Evolutionary conservation across 768 basidiomycete genomes (phyloP), one percentile per base, ranked within the genome.

Genomic region (Mycena filopes): DNA sequence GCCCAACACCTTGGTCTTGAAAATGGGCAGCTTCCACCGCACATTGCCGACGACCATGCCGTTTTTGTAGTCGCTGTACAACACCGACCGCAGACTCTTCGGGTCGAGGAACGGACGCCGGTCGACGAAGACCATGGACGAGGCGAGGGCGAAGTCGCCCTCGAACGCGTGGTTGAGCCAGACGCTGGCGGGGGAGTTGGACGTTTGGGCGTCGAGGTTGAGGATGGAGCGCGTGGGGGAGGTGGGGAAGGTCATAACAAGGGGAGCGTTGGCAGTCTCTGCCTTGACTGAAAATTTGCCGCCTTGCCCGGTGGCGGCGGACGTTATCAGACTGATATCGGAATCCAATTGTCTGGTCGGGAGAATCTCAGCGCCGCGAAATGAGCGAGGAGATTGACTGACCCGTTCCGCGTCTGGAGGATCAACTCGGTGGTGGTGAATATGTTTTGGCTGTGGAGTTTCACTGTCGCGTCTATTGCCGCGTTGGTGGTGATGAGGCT

Each of bases 361-460:
- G 20, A 54, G 15, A 42, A 13, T 41, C 4, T 49, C 16, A 51
- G 28, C 26, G 13, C 8, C 3, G 7, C 23, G 25, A 8, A 20
- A 36, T 20, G 11, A 46, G 36, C 5, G 29, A 29, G n/a, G 23
- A 28, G 59, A 23, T 25, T 11, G 21, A 70, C 81, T 26, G 70
- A 86, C 87, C 78, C 80, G 55, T 86, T 83, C 15, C 66, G 70
- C 0, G 82, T 81, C 29, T 57, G 71, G 21, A 71, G 61, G 72
- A 73, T 33, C 47, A 74, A 55, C 11, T 79, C 71, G 1, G 78
- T 72, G 21, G 68, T 58, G 9, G 56, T 53, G n/a, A 61, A 70
- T 36, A 66, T 73, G 45, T 68, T 65, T 54, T 69, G 80, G 74
- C 67, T 77, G 64, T 72, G 61, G 46, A 89, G 65, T 29, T 73